Percentiles rank a stretch among this genome's conserved stretches.
Evolutionary conservation across 2,329 filamentous ascomycete genomes (phyloP).

Genomic region (Helotiales sp.): DNA sequence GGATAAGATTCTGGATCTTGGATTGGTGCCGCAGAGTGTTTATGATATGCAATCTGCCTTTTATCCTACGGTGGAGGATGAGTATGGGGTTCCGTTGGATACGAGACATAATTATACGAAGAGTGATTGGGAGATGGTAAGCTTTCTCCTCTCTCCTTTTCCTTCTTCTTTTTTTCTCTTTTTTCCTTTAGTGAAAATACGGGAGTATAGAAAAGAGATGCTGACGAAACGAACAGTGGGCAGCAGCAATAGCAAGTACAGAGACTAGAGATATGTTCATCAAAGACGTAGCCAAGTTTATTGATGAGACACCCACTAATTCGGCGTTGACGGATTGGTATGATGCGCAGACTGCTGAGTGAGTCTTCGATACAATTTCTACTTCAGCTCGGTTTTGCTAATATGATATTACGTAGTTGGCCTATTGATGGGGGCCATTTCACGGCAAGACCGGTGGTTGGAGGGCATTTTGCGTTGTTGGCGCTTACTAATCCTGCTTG

Average conservation of each 20-base stretch:
- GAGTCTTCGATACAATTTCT: constrained; percentile 37
- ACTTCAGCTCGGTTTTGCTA: not conserved
- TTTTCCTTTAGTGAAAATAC: too few relatives aligned
- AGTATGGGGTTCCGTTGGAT: constrained; percentile 82
- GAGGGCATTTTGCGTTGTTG: constrained; percentile 77
- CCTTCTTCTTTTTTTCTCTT: too few relatives aligned
- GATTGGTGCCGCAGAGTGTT: constrained; percentile 71
- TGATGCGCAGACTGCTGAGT: constrained; percentile 69
- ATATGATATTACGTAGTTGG: constrained; percentile 9
- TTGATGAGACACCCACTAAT: constrained; percentile 71
- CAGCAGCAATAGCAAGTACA: constrained; percentile 69
- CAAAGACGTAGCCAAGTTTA: constrained; percentile 68
- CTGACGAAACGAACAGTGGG: too few relatives aligned
- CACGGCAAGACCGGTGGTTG: constrained; percentile 75
- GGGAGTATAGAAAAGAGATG: too few relatives aligned
- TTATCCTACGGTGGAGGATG: constrained; percentile 70
- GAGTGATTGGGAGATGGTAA: constrained; percentile 83
- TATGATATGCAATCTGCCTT: constrained; percentile 78
- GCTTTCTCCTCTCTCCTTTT: too few relatives aligned
- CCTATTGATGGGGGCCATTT: constrained; percentile 49
- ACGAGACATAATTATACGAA: constrained; percentile 81
- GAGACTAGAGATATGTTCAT: constrained; percentile 66
- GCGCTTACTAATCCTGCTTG: constrained; percentile 40
- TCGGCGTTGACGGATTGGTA: constrained; percentile 77
- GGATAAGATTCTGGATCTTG: constrained; percentile 74